phyloP scores from a whole-genome alignment of 2,329 filamentous ascomycete genomes.

The Didymella segeticola region DNA sequence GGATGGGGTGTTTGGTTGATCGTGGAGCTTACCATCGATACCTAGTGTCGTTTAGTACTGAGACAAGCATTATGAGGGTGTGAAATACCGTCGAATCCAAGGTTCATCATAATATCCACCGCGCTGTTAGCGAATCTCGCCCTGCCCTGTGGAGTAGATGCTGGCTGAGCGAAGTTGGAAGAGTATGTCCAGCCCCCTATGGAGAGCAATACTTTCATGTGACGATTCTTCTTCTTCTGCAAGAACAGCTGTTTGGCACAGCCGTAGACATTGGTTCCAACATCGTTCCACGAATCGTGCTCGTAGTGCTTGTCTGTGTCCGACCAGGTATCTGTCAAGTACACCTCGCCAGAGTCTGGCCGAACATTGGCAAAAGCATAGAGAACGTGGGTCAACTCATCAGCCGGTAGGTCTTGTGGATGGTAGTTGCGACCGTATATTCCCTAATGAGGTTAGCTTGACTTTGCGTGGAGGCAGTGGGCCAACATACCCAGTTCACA shows the following conservation, averaged over 20 bases:
- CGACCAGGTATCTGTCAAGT: conserved; percentile 47
- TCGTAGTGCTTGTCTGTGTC: conserved; percentile 49
- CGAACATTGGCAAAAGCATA: conserved; percentile 50
- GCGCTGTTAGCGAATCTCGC: conserved; percentile 45
- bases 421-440: conserved; percentile 49
- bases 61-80: background rate
- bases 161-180: conserved; percentile 43
- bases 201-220: conserved; percentile 47
- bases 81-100: conserved; percentile 45
- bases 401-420: conserved; percentile 43
- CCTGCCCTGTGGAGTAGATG: conserved; percentile 39
- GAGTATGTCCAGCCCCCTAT: conserved; percentile 52
- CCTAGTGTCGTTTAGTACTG: conserved; percentile 16
- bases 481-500: conserved; percentile 43
- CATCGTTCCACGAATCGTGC: conserved; percentile 49
- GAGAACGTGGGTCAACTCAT: conserved; percentile 47
- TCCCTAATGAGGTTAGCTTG: conserved; percentile 31
- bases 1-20: background rate
- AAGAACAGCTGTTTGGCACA: conserved; percentile 48
- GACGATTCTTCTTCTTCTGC: conserved; percentile 46
- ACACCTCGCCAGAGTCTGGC: conserved; percentile 47
- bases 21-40: conserved; percentile 29
- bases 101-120: conserved; percentile 39
- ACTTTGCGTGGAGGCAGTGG: conserved; percentile 11
- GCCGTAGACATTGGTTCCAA: conserved; percentile 48